These are phyloP conservation scores for Neurospora sp. DNA, from an alignment of 495 filamentous ascomycete species.

Conservation along the genomic window DNA sequence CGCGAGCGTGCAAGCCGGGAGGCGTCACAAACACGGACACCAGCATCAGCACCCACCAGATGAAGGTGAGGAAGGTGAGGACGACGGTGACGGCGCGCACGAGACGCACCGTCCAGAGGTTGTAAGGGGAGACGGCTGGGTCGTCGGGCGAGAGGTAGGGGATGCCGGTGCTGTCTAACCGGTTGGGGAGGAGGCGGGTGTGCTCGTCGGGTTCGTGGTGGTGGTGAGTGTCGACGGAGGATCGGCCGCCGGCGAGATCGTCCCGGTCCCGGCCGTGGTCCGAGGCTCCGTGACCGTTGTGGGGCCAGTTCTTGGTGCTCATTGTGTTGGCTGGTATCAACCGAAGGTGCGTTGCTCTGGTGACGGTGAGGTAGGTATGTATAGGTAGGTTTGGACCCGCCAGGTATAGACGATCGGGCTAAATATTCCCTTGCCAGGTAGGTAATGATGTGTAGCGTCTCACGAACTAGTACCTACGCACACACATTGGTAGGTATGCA, in stretches of 20 bases:
- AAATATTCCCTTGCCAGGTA: not conserved
- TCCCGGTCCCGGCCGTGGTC: slow-evolving; percentile 8
- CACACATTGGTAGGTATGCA: not conserved
- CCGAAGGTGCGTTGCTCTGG: no score
- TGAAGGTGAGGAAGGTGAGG: slow-evolving; percentile 60
- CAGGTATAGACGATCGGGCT: not conserved
- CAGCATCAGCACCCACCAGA: slow-evolving; percentile 86
- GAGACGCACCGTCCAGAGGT: slow-evolving; percentile 79
- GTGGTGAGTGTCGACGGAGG: slow-evolving; percentile 2
- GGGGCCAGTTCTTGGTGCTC: slow-evolving; percentile 7
- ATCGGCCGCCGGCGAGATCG: not conserved
- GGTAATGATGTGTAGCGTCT: not conserved
- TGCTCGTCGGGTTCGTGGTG: slow-evolving; percentile 53
- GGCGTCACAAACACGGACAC: slow-evolving; percentile 82
- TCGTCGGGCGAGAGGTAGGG: slow-evolving; percentile 84
- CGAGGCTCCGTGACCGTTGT: slow-evolving; percentile 22
- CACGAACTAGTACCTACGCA: not conserved
- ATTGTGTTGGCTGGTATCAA: not conserved
- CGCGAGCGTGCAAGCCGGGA: slow-evolving; percentile 72
- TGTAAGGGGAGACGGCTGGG: slow-evolving; percentile 92
- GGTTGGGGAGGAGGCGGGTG: slow-evolving; percentile 59
- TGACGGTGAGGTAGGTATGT: no score
- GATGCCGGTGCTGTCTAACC: slow-evolving; percentile 34
- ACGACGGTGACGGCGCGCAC: slow-evolving; percentile 63
- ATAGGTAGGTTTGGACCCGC: no score